phyloP scores from a whole-genome alignment of 1,139 yeast genomes.

The Taiozyma onychis region DNA sequence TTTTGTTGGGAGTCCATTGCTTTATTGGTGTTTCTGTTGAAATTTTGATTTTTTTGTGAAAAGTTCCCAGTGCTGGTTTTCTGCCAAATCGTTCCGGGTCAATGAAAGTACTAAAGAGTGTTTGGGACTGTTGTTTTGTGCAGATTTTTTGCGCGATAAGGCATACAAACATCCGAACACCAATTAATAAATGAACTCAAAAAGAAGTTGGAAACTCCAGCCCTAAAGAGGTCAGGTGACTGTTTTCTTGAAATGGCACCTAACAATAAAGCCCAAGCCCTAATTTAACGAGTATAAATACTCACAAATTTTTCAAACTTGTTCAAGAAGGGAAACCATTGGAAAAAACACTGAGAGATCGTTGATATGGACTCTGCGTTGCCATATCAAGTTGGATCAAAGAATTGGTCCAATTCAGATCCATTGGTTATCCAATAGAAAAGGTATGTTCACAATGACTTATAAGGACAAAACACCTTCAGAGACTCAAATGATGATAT shows the following conservation, averaged over 20 bases:
- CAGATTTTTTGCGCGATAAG: no score
- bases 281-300: no score
- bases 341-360: not conserved
- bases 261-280: no score
- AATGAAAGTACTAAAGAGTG: not conserved
- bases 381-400: not conserved
- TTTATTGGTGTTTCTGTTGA: not conserved
- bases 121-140: not conserved
- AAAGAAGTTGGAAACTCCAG: no score
- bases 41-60: constrained; percentile 1
- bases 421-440: not conserved
- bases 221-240: no score
- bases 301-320: no score
- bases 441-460: not conserved
- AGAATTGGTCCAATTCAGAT: no score
- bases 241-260: no score
- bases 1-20: not conserved
- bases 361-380: not conserved
- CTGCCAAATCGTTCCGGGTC: not conserved
- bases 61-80: not conserved
- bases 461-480: no score
- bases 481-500: constrained; percentile 38
- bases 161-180: not conserved
- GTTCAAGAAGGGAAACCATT: no score
- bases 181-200: no score